These are phyloP conservation scores for Mortierella sp. DNA, from an alignment of 371 early-diverging fungal genomes.

Conservation along the genomic window DNA sequence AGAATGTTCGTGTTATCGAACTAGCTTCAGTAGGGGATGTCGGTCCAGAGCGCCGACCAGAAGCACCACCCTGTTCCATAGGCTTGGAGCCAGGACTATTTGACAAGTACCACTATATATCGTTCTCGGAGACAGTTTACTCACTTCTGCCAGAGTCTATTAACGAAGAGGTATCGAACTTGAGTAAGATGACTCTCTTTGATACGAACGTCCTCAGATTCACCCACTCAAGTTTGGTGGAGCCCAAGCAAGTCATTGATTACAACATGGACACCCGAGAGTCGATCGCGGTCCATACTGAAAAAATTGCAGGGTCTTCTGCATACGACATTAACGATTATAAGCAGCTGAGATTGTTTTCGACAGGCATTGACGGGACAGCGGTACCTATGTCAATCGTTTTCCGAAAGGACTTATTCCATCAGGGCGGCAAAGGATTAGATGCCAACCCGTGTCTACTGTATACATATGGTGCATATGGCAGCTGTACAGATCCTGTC, in stretches of 20 bases:
- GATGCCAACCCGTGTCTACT: constrained; percentile 64
- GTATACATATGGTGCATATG: constrained; percentile 73
- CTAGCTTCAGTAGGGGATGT: constrained; percentile 22
- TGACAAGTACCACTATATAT: constrained; percentile 66
- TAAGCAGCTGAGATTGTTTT: constrained; percentile 58
- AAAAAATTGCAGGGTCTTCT: constrained; percentile 57
- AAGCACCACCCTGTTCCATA: constrained; percentile 35
- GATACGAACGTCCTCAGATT: constrained; percentile 57
- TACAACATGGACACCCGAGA: constrained; percentile 65
- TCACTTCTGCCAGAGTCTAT: constrained; percentile 56
- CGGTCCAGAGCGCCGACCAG: constrained; percentile 16
- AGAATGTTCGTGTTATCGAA: constrained; percentile 66
- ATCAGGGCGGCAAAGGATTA: constrained; percentile 45
- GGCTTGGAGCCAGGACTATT: constrained; percentile 51
- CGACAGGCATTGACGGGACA: constrained; percentile 68
- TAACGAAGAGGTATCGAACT: constrained; percentile 63
- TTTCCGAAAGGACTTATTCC: constrained; percentile 60
- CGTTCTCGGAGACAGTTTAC: constrained; percentile 72
- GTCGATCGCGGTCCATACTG: constrained; percentile 61
- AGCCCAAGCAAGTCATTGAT: constrained; percentile 70
- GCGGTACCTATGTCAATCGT: constrained; percentile 70
- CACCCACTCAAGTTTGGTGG: constrained; percentile 66
- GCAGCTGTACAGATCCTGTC: constrained; percentile 63
- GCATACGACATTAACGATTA: constrained; percentile 50
- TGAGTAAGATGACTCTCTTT: constrained; percentile 54